A percentile compares a stretch with the other conserved stretches of the same genome.
Conservation (phyloP, 805 yeast genomes). For the Metschnikowia chrysomelidarum region DNA sequence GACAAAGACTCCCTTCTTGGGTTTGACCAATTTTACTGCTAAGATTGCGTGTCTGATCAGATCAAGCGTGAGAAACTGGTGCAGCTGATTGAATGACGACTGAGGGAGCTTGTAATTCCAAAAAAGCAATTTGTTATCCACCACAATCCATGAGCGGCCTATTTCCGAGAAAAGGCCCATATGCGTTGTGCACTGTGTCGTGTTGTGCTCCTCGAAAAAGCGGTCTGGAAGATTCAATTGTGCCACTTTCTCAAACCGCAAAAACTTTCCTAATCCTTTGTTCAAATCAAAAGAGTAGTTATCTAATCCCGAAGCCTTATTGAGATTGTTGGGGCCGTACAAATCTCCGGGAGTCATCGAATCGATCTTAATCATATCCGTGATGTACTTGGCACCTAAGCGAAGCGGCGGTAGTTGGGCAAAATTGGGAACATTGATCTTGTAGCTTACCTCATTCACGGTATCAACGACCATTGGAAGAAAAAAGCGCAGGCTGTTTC, state of each 20-base stretch:
- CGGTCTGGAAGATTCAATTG: slow-evolving; percentile 77
- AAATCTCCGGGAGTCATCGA: slow-evolving; percentile 55
- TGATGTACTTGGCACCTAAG: slow-evolving; percentile 63
- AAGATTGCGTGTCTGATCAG: slow-evolving; percentile 76
- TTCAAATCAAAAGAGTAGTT: slow-evolving; percentile 56
- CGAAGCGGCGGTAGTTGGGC: slow-evolving; percentile 52
- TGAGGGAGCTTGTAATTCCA: slow-evolving; percentile 75
- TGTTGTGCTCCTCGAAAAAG: slow-evolving; percentile 68
- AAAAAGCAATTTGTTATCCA: slow-evolving; percentile 75
- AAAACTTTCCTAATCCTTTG: slow-evolving; percentile 49
- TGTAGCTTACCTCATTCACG: slow-evolving; percentile 41
- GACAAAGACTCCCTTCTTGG: slow-evolving; percentile 78
- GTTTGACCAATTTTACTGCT: slow-evolving; percentile 74
- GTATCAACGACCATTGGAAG: slow-evolving; percentile 35
- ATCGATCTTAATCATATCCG: slow-evolving; percentile 55
- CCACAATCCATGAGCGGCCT: slow-evolving; percentile 79
- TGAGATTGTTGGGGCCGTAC: slow-evolving; percentile 57
- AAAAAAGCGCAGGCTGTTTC: slow-evolving; percentile 27
- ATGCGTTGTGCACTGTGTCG: slow-evolving; percentile 62
- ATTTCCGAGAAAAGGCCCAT: slow-evolving; percentile 85
- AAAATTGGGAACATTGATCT: slow-evolving; percentile 47
- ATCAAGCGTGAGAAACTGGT: slow-evolving; percentile 77
- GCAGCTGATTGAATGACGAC: slow-evolving; percentile 39
- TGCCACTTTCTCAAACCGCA: slow-evolving; percentile 74
- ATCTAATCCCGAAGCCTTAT: slow-evolving; percentile 50